A percentile compares a stretch with the other conserved stretches of the same genome.
phyloP scores from a whole-genome alignment of 805 yeast genomes.

The Pichia manshurica region DNA sequence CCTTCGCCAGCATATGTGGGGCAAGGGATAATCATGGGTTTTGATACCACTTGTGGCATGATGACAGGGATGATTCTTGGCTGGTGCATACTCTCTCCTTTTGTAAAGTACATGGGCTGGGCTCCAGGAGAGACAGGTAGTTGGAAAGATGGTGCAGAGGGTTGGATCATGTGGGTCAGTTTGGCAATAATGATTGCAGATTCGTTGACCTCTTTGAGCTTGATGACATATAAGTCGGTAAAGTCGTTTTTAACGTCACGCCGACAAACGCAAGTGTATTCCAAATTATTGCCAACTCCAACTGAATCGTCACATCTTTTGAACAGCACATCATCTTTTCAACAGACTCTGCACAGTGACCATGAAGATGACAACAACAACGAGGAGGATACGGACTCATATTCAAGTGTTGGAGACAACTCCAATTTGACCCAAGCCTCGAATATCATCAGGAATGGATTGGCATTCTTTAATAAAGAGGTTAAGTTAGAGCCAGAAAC shows the following conservation, averaged over 20 bases:
- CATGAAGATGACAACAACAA: background rate
- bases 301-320: background rate
- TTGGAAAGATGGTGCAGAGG: conserved; percentile 93
- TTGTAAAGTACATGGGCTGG: conserved; percentile 69
- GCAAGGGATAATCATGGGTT: conserved; percentile 96
- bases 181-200: conserved; percentile 92
- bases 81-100: conserved; percentile 88
- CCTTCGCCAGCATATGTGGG: conserved; percentile 98
- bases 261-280: background rate
- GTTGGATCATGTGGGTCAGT: conserved; percentile 95
- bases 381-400: background rate
- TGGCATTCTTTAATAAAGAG: conserved; percentile 1
- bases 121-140: conserved; percentile 86
- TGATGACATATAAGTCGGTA: conserved; percentile 8
- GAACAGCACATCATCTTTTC: background rate
- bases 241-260: background rate
- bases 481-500: conserved; percentile 22
- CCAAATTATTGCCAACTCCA: background rate
- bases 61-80: conserved; percentile 83
- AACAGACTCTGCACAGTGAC: background rate
- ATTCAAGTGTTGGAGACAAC: conserved; percentile 8
- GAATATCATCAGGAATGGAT: background rate
- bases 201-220: conserved; percentile 65
- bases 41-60: conserved; percentile 88
- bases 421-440: background rate